Conservation (phyloP, 1,139 yeast genomes). For the Kazachstania sp. region DNA sequence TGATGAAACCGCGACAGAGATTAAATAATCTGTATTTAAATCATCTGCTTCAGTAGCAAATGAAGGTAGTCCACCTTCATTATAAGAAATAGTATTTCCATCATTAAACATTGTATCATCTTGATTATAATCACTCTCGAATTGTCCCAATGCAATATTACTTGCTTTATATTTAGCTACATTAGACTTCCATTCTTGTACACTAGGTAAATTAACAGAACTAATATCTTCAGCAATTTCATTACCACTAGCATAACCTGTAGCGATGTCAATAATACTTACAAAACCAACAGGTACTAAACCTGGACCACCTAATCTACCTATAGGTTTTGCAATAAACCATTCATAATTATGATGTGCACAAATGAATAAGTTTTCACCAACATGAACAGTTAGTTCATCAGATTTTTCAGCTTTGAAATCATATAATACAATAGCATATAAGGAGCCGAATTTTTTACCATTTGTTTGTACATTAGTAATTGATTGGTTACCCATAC, state of each 20-base stretch:
- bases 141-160: constrained; percentile 54
- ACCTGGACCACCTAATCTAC: constrained; percentile 94
- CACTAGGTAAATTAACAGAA: constrained; percentile 71
- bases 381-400: constrained; percentile 74
- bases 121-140: constrained; percentile 19
- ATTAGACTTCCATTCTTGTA: constrained; percentile 88
- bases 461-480: not conserved
- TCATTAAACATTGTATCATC: not conserved
- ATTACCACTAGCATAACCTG: constrained; percentile 43
- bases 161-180: constrained; percentile 92
- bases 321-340: constrained; percentile 96
- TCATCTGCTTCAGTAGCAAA: constrained; percentile 1
- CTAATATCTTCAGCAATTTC: constrained; percentile 49
- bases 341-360: constrained; percentile 96
- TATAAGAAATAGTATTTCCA: not conserved
- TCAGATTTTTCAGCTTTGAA: constrained; percentile 84
- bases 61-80: not conserved
- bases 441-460: constrained; percentile 35
- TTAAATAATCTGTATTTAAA: constrained; percentile 26
- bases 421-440: constrained; percentile 67
- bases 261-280: constrained; percentile 68
- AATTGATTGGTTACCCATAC: not conserved
- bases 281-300: constrained; percentile 88
- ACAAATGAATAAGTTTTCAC: constrained; percentile 84
- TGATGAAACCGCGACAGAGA: constrained; percentile 70